These are phyloP conservation scores for Balakata baccata DNA, from an alignment of 345 rosid species.

Conservation along the genomic window DNA sequence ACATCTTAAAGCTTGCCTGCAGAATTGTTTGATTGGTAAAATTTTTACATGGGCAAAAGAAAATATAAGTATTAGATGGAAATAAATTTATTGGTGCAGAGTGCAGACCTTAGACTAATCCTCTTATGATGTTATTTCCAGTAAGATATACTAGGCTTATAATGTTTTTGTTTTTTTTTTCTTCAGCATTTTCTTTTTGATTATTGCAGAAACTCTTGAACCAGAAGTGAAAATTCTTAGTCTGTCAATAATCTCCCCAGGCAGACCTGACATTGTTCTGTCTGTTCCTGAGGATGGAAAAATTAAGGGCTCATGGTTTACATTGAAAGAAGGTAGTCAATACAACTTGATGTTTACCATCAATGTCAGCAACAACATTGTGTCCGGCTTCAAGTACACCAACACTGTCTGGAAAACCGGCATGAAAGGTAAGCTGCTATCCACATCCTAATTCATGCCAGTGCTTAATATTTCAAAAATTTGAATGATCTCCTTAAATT, in stretches of 20 bases:
- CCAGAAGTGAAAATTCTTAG: constrained; percentile 67
- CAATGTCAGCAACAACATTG: constrained; percentile 81
- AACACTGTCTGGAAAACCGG: constrained; percentile 85
- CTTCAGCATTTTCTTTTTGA: neutral
- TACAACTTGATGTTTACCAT: constrained; percentile 62
- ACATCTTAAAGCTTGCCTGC: too few species aligned
- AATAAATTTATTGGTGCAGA: too few species aligned
- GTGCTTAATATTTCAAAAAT: neutral
- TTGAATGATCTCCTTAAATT: neutral
- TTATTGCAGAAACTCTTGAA: constrained; percentile 66
- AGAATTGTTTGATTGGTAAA: too few species aligned
- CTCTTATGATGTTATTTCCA: too few species aligned
- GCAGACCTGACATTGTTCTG: constrained; percentile 57
- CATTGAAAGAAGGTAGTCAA: constrained; percentile 68
- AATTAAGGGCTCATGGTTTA: constrained; percentile 63
- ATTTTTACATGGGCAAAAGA: too few species aligned
- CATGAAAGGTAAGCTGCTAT: constrained; percentile 45
- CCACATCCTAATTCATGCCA: neutral
- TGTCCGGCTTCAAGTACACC: constrained; percentile 74
- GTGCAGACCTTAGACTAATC: too few species aligned
- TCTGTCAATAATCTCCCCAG: constrained; percentile 60
- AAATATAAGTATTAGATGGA: too few species aligned
- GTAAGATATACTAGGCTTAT: too few species aligned
- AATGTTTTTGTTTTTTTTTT: too few species aligned
- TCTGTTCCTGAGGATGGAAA: constrained; percentile 56